These are phyloP conservation scores for Solanum aculeatissimum DNA, from an alignment of 305 asterid species.

Conservation along the genomic window DNA sequence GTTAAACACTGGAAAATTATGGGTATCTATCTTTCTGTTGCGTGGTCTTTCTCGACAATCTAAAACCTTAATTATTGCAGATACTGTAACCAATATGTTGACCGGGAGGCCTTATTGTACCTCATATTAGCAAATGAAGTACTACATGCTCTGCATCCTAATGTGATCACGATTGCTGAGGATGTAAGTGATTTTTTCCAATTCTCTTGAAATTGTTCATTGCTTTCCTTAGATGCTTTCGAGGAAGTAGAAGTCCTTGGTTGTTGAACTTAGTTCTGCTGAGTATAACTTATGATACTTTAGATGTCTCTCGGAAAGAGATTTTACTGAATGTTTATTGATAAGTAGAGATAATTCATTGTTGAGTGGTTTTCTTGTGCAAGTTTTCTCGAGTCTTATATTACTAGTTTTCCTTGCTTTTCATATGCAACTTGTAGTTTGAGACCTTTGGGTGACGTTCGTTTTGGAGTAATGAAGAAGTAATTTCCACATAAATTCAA, in stretches of 20 bases:
- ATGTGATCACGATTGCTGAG: constrained; percentile 87
- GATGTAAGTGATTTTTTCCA: constrained; percentile 51
- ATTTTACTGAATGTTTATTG: neutral
- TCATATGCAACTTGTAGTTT: neutral
- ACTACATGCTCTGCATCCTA: constrained; percentile 78
- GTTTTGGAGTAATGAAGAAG: neutral
- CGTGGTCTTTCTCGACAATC: neutral
- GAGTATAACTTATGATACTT: neutral
- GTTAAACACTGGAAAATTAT: neutral
- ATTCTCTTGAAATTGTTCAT: neutral
- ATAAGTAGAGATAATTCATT: neutral
- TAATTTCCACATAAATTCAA: neutral
- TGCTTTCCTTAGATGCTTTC: neutral
- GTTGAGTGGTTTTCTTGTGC: neutral
- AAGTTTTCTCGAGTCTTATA: neutral
- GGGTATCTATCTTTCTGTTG: neutral
- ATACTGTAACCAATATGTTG: constrained; percentile 94
- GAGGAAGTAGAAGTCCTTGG: neutral
- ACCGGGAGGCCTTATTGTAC: constrained; percentile 79
- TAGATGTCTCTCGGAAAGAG: neutral
- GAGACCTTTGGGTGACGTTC: neutral
- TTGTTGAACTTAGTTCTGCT: neutral
- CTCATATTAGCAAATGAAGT: constrained; percentile 85
- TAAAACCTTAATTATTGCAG: constrained; percentile 27
- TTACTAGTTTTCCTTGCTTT: neutral